Percentiles rank a stretch among this genome's conserved stretches.
Conservation (phyloP, 2,329 filamentous ascomycete species). For the Colletotrichum eleusines region DNA sequence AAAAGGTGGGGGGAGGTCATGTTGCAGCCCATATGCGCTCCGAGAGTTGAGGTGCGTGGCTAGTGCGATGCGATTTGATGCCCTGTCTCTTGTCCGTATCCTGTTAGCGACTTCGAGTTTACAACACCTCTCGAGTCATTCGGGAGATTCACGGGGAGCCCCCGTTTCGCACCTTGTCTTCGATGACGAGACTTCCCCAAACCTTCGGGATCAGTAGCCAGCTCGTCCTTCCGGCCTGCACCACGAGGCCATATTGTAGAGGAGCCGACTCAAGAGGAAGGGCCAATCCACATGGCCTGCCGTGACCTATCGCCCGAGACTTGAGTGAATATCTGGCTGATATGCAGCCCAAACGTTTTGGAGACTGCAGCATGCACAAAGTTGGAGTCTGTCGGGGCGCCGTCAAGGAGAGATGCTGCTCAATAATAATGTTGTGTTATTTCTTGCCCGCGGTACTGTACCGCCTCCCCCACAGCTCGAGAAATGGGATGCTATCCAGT, state of each 20-base stretch:
- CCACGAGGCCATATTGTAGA: slow-evolving; percentile 35
- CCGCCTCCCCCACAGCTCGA: background rate
- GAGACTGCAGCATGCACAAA: slow-evolving; percentile 33
- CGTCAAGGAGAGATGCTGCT: slow-evolving; percentile 7
- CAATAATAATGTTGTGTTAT: background rate
- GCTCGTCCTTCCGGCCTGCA: slow-evolving; percentile 33
- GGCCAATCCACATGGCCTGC: slow-evolving; percentile 30
- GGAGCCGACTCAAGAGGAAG: slow-evolving; percentile 28
- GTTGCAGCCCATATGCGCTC: slow-evolving; percentile 15
- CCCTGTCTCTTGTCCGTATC: slow-evolving; percentile 38
- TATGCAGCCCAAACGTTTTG: slow-evolving; percentile 40
- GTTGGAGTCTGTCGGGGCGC: slow-evolving; percentile 13
- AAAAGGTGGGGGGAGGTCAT: slow-evolving; percentile 35
- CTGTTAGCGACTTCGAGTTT: slow-evolving; percentile 36
- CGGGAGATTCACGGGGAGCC: too few relatives aligned
- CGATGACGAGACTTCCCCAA: slow-evolving; percentile 38
- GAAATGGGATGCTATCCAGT: slow-evolving; percentile 23
- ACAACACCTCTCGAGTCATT: slow-evolving; percentile 36
- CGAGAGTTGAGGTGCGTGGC: slow-evolving; percentile 23
- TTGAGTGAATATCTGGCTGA: slow-evolving; percentile 37
- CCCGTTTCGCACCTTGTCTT: too few relatives aligned
- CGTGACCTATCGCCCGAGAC: slow-evolving; percentile 29
- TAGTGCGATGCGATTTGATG: slow-evolving; percentile 31
- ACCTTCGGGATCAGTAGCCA: slow-evolving; percentile 35
- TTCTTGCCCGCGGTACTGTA: background rate